Evolutionary conservation across 2,329 filamentous ascomycete species (phyloP).

Genomic region (Botryosphaeria dothidea): DNA sequence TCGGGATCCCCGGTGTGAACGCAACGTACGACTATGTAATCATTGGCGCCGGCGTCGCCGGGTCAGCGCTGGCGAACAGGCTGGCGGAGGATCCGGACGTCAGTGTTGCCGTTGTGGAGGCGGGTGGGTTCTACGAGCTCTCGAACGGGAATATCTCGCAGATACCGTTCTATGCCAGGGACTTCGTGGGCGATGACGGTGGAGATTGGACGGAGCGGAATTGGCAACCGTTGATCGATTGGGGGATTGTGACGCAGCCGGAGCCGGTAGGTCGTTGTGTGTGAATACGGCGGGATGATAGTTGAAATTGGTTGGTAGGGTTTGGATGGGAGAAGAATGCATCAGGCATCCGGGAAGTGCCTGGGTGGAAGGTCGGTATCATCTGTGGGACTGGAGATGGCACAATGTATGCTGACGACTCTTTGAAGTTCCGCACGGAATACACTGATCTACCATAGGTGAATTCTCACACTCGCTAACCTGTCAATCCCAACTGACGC

Average conservation of each 20-base stretch:
- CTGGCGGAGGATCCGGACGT: conserved; percentile 26
- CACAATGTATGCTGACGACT: neutral
- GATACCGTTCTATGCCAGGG: conserved; percentile 26
- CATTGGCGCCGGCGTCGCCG: conserved; percentile 29
- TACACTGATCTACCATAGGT: conserved; percentile 24
- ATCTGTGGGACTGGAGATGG: conserved; percentile 21
- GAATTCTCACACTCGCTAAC: neutral
- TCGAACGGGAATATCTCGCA: conserved; percentile 29
- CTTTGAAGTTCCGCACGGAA: neutral
- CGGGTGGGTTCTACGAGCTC: conserved; percentile 29
- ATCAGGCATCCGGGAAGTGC: neutral
- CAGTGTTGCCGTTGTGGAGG: conserved; percentile 32
- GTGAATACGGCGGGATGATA: neutral
- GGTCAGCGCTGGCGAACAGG: conserved; percentile 29
- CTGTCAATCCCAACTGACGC: neutral
- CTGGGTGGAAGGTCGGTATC: conserved; percentile 20
- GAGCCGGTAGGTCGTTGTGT: neutral
- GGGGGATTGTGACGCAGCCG: conserved; percentile 3
- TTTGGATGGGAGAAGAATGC: neutral
- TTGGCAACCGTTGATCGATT: conserved; percentile 7
- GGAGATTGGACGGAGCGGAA: neutral
- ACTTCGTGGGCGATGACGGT: neutral
- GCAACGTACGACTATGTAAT: conserved; percentile 33
- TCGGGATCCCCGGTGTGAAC: conserved; percentile 21
- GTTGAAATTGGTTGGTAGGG: neutral